A percentile compares a stretch with the other conserved stretches of the same genome.
phyloP scores from a whole-genome alignment of 1,284 basidiomycete species.

The Gomphus bonarii region DNA sequence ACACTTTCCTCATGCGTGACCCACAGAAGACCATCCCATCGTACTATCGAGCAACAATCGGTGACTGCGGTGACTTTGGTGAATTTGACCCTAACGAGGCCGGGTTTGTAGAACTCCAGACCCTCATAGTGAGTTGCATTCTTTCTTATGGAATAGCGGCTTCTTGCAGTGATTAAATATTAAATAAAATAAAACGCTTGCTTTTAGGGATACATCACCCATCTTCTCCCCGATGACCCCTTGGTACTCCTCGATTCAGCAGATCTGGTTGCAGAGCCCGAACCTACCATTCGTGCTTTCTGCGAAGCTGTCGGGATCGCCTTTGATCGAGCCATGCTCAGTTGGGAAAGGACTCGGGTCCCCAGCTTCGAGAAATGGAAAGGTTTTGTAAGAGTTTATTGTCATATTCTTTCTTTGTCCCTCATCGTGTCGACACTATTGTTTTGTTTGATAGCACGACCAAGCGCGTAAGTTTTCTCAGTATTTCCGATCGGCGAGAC shows the following conservation, averaged over 20 bases:
- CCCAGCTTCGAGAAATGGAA: constrained; percentile 3
- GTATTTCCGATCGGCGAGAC: neutral
- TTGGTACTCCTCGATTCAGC: constrained; percentile 1
- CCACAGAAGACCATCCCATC: neutral
- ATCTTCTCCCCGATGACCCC: neutral
- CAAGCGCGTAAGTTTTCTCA: neutral
- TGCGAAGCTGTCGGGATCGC: neutral
- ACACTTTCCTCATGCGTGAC: constrained; percentile 1
- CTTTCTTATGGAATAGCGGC: neutral
- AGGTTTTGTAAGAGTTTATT: neutral
- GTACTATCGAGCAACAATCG: constrained; percentile 1
- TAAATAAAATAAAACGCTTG: too few species aligned
- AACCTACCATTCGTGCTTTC: neutral
- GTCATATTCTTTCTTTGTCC: neutral
- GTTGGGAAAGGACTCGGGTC: neutral
- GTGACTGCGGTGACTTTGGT: constrained; percentile 1
- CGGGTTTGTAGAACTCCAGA: neutral
- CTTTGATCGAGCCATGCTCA: neutral
- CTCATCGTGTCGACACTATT: neutral
- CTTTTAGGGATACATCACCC: neutral
- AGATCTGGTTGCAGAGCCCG: neutral
- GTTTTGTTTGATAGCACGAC: neutral
- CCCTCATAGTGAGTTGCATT: neutral
- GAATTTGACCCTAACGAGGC: constrained; percentile 3
- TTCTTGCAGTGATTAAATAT: neutral